These are phyloP conservation scores for Nyssa sinensis DNA, from an alignment of 148 eudicot species.

Conservation along the genomic window DNA sequence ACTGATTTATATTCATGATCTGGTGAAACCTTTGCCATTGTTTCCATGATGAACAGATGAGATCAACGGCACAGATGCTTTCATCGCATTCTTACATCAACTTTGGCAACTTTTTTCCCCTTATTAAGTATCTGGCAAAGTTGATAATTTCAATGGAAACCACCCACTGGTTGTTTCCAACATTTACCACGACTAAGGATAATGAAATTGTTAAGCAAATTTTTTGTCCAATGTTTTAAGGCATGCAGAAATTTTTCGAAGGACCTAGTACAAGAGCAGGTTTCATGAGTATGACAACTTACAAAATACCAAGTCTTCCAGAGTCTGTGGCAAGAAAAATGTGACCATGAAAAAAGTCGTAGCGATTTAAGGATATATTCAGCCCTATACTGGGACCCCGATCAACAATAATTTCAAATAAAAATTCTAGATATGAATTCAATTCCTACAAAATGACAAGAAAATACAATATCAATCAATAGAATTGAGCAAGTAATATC, in stretches of 20 bases:
- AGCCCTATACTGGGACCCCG: slow-evolving; percentile 84
- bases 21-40: not conserved
- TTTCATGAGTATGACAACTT: slow-evolving; percentile 36
- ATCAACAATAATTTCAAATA: slow-evolving; percentile 69
- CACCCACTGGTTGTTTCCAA: not conserved
- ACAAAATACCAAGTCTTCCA: slow-evolving; percentile 95
- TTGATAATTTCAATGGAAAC: too few relatives aligned
- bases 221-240: not conserved
- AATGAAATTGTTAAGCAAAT: not conserved
- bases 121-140: too few relatives aligned
- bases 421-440: slow-evolving; percentile 74
- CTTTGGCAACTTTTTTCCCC: too few relatives aligned
- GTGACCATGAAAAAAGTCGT: slow-evolving; percentile 93
- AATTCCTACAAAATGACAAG: slow-evolving; percentile 57
- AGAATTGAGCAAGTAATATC: not conserved
- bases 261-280: not conserved
- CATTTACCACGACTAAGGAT: not conserved
- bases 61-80: not conserved
- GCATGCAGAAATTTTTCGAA: slow-evolving; percentile 4
- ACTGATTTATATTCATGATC: not conserved
- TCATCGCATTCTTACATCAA: too few relatives aligned
- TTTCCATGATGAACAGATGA: not conserved
- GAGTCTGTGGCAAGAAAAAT: slow-evolving; percentile 76
- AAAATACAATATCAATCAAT: not conserved
- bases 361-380: slow-evolving; percentile 81